Conservation (phyloP, 495 filamentous ascomycete genomes). For the Niebla homalea region DNA sequence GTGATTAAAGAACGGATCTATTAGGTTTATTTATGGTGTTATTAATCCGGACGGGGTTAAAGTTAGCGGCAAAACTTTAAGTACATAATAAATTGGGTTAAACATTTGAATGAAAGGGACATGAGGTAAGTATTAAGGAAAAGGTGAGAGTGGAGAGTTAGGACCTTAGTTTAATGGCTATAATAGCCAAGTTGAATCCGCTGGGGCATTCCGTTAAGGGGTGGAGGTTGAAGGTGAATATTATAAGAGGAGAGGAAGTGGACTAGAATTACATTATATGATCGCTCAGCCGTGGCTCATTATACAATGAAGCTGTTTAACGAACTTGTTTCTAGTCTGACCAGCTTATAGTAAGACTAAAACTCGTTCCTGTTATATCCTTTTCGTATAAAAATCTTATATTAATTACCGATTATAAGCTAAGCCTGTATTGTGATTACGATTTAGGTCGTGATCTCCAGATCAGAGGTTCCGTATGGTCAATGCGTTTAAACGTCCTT, state of each 20-base stretch:
- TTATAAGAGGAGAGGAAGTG: constrained; percentile 58
- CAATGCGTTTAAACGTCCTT: too few species aligned
- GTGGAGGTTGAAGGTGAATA: constrained; percentile 55
- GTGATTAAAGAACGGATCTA: constrained; percentile 42
- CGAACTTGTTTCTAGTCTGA: too few species aligned
- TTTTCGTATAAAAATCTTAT: too few species aligned
- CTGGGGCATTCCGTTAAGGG: constrained; percentile 59
- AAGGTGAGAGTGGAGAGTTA: constrained; percentile 84
- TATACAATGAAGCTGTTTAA: too few species aligned
- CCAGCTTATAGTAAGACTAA: too few species aligned
- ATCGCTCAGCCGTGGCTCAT: too few species aligned
- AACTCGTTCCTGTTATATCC: too few species aligned
- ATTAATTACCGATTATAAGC: too few species aligned
- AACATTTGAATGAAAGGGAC: constrained; percentile 51
- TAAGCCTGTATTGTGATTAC: too few species aligned
- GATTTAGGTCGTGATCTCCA: too few species aligned
- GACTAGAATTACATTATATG: too few species aligned
- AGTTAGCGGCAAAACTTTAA: constrained; percentile 34
- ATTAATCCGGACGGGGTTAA: constrained; percentile 41
- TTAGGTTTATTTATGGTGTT: constrained; percentile 41
- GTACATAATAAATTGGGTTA: constrained; percentile 72
- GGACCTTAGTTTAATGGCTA: constrained; percentile 77
- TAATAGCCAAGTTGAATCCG: constrained; percentile 78
- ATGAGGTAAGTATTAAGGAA: constrained; percentile 73
- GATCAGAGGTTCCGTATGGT: too few species aligned